Evolutionary conservation across 208 protist species (phyloP).

Genomic region (Crithidia brevicula): DNA sequence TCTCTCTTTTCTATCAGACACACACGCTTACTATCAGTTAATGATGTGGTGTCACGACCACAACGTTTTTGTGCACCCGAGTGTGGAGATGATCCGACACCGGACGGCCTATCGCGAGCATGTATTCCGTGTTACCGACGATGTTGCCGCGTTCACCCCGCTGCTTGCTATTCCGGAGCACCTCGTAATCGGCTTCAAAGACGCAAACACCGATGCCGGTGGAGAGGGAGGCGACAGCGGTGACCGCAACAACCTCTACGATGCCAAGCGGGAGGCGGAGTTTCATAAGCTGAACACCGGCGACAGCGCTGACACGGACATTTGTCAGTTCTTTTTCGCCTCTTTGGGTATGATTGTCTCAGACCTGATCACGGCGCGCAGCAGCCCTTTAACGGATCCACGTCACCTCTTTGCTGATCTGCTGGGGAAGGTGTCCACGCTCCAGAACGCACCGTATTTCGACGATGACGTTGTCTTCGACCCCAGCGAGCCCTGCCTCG

Average conservation of each 20-base stretch:
- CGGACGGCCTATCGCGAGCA: slow-evolving; percentile 77
- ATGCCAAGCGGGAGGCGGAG: slow-evolving; percentile 66
- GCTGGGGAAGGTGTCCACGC: slow-evolving; percentile 66
- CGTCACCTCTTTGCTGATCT: slow-evolving; percentile 70
- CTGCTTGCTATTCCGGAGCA: slow-evolving; percentile 83
- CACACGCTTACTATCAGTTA: slow-evolving; percentile 76
- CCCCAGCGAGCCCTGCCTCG: slow-evolving; percentile 63
- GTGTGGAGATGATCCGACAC: slow-evolving; percentile 43
- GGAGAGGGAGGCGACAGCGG: slow-evolving; percentile 18
- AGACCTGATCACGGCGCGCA: slow-evolving; percentile 79
- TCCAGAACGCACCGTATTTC: slow-evolving; percentile 91
- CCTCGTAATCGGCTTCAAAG: slow-evolving; percentile 79
- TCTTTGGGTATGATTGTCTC: slow-evolving; percentile 89
- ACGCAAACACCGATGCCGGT: slow-evolving; percentile 28
- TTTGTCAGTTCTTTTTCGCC: slow-evolving; percentile 89
- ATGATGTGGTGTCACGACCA: slow-evolving; percentile 92
- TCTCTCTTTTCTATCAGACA: slow-evolving; percentile 70
- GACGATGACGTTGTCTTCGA: slow-evolving; percentile 81
- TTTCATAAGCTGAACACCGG: slow-evolving; percentile 78
- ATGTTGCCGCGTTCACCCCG: slow-evolving; percentile 64
- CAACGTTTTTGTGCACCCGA: slow-evolving; percentile 79
- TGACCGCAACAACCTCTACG: slow-evolving; percentile 65
- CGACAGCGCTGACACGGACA: slow-evolving; percentile 60
- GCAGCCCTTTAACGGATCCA: slow-evolving; percentile 76
- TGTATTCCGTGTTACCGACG: slow-evolving; percentile 59